Conservation (phyloP, 1,284 basidiomycete species). For the Exobasidium rhododendri region DNA sequence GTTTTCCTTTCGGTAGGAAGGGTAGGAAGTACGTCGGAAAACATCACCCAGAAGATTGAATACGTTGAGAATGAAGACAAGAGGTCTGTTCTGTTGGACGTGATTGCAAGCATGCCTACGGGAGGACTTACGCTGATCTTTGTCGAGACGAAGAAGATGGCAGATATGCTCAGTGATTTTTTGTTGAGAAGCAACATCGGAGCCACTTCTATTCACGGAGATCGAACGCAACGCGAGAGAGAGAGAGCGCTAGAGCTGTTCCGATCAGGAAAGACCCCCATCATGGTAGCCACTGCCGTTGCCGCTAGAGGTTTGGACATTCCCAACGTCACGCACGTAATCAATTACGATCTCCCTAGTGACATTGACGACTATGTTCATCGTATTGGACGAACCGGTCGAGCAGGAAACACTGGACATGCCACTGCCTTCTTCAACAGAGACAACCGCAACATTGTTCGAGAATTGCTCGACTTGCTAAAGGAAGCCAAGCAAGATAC, state of each 20-base stretch:
- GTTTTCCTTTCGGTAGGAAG: slow-evolving; percentile 98
- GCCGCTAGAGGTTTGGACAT: slow-evolving; percentile 99
- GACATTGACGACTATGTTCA: slow-evolving; percentile 76
- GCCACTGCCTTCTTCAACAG: slow-evolving; percentile 64
- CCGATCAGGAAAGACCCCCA: slow-evolving; percentile 87
- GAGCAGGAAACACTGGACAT: slow-evolving; percentile 96
- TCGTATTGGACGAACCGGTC: slow-evolving; percentile 83
- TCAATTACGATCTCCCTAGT: slow-evolving; percentile 97
- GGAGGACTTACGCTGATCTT: slow-evolving; percentile 89
- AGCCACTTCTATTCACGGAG: slow-evolving; percentile 94
- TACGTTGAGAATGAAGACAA: slow-evolving; percentile 98
- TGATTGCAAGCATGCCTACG: slow-evolving; percentile 73
- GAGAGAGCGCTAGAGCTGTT: slow-evolving; percentile 93
- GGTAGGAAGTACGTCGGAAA: slow-evolving; percentile 97
- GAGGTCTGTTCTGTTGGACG: slow-evolving; percentile 90
- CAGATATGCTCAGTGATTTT: slow-evolving; percentile 96
- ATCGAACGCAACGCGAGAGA: slow-evolving; percentile 95
- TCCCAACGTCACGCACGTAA: slow-evolving; percentile 96
- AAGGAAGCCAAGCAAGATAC: slow-evolving; percentile 96
- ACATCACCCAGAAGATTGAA: slow-evolving; percentile 97
- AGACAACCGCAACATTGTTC: slow-evolving; percentile 68
- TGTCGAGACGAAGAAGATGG: slow-evolving; percentile 99
- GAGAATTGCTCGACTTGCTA: slow-evolving; percentile 85
- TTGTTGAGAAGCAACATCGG: slow-evolving; percentile 77
- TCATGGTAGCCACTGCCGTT: slow-evolving; percentile 96